These are phyloP conservation scores for Lachnellula occidentalis DNA, from an alignment of 2,329 filamentous ascomycete genomes.

Conservation along the genomic window DNA sequence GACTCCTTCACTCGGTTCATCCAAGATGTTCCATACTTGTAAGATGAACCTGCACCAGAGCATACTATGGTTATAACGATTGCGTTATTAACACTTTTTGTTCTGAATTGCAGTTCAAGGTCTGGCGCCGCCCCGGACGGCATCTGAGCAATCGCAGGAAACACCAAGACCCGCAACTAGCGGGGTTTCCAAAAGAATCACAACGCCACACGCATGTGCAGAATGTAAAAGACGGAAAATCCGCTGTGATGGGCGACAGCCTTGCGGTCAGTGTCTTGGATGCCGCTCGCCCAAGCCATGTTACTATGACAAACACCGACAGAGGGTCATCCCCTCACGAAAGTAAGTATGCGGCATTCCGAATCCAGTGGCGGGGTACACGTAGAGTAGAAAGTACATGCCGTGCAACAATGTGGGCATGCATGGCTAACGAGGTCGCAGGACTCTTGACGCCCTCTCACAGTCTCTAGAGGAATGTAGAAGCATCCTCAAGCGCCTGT, in stretches of 20 bases:
- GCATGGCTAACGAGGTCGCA: slow-evolving; percentile 26
- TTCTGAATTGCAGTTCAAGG: slow-evolving; percentile 26
- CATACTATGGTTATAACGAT: neutral
- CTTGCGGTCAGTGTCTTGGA: slow-evolving; percentile 77
- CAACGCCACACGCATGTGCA: slow-evolving; percentile 61
- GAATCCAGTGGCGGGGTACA: slow-evolving; percentile 5
- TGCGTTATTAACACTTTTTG: slow-evolving; percentile 5
- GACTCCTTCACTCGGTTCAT: slow-evolving; percentile 26
- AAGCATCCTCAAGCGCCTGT: slow-evolving; percentile 55
- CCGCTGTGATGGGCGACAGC: slow-evolving; percentile 74
- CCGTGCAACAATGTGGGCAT: neutral
- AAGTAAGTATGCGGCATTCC: slow-evolving; percentile 50
- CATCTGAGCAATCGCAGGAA: slow-evolving; percentile 24
- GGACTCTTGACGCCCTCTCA: slow-evolving; percentile 56
- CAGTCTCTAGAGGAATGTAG: slow-evolving; percentile 62
- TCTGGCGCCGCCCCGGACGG: slow-evolving; percentile 25
- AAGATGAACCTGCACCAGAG: slow-evolving; percentile 11
- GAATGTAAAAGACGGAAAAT: slow-evolving; percentile 79
- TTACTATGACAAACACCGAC: slow-evolving; percentile 75
- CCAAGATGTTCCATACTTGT: slow-evolving; percentile 32
- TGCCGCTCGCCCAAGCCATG: slow-evolving; percentile 75
- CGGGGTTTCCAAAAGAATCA: slow-evolving; percentile 44
- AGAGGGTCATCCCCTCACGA: slow-evolving; percentile 69
- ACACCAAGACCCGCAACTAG: slow-evolving; percentile 30
- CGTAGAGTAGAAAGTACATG: too few relatives aligned